phyloP scores from a whole-genome alignment of 208 protist genomes.

The Trypanosoma rangeli region DNA sequence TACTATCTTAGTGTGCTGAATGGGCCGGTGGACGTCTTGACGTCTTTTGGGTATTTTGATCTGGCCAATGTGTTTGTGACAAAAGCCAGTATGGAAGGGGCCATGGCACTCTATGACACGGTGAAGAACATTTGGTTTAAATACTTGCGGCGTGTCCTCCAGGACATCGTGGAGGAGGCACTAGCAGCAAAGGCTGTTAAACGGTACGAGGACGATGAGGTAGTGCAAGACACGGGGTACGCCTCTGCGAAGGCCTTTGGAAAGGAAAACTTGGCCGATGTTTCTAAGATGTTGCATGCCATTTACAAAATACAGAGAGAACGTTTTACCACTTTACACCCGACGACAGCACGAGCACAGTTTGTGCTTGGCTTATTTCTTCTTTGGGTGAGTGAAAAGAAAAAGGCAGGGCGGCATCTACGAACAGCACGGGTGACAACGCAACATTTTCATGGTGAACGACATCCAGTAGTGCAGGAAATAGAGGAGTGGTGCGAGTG shows the following conservation, averaged over 20 bases:
- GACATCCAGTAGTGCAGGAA: conserved; percentile 80
- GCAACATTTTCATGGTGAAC: conserved; percentile 72
- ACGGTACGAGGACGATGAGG: conserved; percentile 68
- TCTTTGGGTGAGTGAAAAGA: conserved; percentile 71
- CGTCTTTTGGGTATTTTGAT: conserved; percentile 91
- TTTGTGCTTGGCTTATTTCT: conserved; percentile 85
- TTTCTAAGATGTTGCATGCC: conserved; percentile 86
- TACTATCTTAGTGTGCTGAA: conserved; percentile 88
- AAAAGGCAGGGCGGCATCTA: conserved; percentile 56
- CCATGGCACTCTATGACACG: conserved; percentile 87
- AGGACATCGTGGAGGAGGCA: conserved; percentile 60
- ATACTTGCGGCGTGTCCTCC: conserved; percentile 45
- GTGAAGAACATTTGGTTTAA: conserved; percentile 87
- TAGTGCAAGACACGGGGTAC: conserved; percentile 47
- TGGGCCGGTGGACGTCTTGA: conserved; percentile 75
- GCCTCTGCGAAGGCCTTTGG: conserved; percentile 70
- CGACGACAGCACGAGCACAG: conserved; percentile 61
- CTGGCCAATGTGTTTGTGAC: conserved; percentile 90
- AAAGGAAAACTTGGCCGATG: conserved; percentile 74
- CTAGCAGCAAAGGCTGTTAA: conserved; percentile 49
- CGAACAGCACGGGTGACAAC: conserved; percentile 35
- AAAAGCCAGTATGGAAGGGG: conserved; percentile 80
- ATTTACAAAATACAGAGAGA: conserved; percentile 84
- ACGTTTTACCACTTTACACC: conserved; percentile 65
- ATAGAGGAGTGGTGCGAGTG: conserved; percentile 71